phyloP scores from a whole-genome alignment of 2,329 filamentous ascomycete genomes.

The Pseudocercospora fijiensis region DNA sequence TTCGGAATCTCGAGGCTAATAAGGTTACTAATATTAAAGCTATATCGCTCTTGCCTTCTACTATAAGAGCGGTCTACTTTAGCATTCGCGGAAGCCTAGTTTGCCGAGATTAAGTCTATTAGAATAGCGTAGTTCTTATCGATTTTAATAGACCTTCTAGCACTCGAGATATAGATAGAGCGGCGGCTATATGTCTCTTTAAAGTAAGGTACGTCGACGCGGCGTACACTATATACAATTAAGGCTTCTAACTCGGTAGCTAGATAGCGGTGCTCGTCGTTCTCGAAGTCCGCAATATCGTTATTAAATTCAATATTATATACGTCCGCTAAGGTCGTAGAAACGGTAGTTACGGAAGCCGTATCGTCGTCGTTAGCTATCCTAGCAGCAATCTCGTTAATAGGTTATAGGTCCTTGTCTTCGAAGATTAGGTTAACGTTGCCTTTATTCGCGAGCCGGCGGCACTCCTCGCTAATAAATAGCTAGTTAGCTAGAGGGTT shows the following conservation, averaged over 20 bases:
- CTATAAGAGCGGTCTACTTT: background rate
- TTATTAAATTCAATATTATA: background rate
- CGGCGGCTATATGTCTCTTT: background rate
- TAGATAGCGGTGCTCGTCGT: background rate
- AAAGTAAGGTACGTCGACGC: no score
- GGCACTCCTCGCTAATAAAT: background rate
- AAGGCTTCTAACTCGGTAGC: background rate
- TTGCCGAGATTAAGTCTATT: background rate
- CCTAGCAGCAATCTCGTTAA: background rate
- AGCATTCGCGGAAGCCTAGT: no score
- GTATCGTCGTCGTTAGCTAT: background rate
- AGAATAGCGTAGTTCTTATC: background rate
- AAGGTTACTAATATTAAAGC: background rate
- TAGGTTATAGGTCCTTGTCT: background rate
- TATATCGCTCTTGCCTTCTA: background rate
- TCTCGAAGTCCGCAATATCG: no score
- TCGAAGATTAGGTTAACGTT: background rate
- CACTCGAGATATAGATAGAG: background rate
- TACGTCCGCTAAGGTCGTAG: background rate
- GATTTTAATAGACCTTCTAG: background rate
- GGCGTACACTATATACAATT: background rate
- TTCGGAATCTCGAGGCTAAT: background rate
- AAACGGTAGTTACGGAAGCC: background rate
- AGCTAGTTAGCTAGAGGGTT: background rate
- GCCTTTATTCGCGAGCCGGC: background rate